These are phyloP conservation scores for Musa acuminata DNA, from an alignment of 176 grass and related monocot genomes.

Conservation along the genomic window DNA sequence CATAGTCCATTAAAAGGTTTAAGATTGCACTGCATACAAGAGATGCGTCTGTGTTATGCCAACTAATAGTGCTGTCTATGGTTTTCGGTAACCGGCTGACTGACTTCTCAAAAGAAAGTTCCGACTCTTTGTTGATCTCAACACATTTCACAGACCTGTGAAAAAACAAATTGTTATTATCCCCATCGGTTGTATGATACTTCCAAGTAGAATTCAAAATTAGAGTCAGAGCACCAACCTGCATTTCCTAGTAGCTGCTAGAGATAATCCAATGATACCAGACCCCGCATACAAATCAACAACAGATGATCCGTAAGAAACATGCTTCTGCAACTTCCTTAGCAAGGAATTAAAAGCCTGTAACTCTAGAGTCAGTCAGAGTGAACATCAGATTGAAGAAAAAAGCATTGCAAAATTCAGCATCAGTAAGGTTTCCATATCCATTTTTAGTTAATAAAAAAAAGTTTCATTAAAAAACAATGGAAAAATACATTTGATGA, in stretches of 20 bases:
- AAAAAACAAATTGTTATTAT: conserved; percentile 17
- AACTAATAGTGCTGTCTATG: conserved; percentile 66
- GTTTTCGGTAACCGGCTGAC: conserved; percentile 65
- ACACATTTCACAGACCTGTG: conserved; percentile 94
- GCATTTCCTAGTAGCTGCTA: conserved; percentile 81
- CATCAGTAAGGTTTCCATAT: too few species aligned
- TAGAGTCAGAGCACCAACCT: conserved; percentile 27
- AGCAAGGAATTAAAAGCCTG: conserved; percentile 87
- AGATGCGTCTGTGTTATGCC: conserved; percentile 94
- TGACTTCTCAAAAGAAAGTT: conserved; percentile 83
- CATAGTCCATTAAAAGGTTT: neutral
- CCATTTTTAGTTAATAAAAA: too few species aligned
- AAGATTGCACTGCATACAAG: conserved; percentile 40
- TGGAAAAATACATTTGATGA: too few species aligned
- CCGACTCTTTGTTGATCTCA: conserved; percentile 92
- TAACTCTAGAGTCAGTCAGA: conserved; percentile 19
- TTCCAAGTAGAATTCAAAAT: conserved; percentile 1
- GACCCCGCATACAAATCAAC: conserved; percentile 93
- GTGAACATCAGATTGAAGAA: conserved; percentile 12
- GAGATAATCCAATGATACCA: conserved; percentile 79
- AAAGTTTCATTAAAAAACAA: too few species aligned
- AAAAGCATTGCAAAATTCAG: neutral
- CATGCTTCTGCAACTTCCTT: conserved; percentile 82
- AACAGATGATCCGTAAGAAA: conserved; percentile 80
- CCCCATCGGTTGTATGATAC: neutral